These are phyloP conservation scores for Leavenworthia alabamica DNA, from an alignment of 345 rosid species.

Conservation along the genomic window DNA sequence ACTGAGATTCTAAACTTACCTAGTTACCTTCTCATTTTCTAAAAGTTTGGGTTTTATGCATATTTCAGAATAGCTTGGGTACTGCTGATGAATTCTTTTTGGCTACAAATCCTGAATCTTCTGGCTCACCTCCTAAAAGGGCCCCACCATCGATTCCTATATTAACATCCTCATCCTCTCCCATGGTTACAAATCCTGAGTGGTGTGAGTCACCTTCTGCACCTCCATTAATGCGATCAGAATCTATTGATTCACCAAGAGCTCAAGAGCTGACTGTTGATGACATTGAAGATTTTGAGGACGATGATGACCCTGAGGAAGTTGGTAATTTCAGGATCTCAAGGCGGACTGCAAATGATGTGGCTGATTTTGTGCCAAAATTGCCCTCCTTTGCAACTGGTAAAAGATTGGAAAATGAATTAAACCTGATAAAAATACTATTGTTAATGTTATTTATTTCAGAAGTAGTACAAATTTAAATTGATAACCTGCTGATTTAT, in stretches of 20 bases:
- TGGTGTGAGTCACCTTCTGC: constrained; percentile 43
- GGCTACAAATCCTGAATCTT: constrained; percentile 70
- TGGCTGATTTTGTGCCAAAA: constrained; percentile 63
- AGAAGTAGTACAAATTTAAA: not conserved
- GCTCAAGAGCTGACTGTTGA: constrained; percentile 87
- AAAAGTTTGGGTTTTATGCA: constrained; percentile 8
- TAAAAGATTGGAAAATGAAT: constrained; percentile 23
- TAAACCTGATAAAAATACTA: no score
- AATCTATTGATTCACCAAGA: constrained; percentile 60
- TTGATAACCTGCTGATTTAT: not conserved
- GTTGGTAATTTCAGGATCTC: constrained; percentile 60
- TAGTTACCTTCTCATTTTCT: not conserved
- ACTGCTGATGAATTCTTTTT: constrained; percentile 79
- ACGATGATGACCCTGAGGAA: constrained; percentile 61
- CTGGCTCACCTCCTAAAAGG: constrained; percentile 94
- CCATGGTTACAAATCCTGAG: constrained; percentile 30
- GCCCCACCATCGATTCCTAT: constrained; percentile 68
- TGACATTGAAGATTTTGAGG: constrained; percentile 97
- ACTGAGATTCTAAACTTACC: not conserved
- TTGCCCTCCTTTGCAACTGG: constrained; percentile 86
- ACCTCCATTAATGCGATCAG: constrained; percentile 53
- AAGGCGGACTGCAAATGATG: constrained; percentile 63
- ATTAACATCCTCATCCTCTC: constrained; percentile 38
- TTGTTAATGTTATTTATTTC: no score
- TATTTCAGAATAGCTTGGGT: constrained; percentile 57